phyloP scores from a whole-genome alignment of 306 rosid genomes.

The Vigna mungo region DNA sequence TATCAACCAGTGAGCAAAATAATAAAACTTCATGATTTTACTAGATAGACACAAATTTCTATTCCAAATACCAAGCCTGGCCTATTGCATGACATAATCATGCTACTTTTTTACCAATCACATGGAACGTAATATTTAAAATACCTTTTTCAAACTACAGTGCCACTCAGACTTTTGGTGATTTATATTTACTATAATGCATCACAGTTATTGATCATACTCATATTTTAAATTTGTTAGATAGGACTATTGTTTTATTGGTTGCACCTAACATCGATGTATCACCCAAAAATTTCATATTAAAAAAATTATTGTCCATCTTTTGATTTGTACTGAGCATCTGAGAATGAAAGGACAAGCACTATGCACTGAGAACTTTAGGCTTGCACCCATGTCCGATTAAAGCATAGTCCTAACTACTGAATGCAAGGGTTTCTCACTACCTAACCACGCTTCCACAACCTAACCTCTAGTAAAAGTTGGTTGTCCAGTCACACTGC shows the following conservation, averaged over 20 bases:
- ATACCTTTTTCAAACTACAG: neutral
- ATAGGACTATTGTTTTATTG: neutral
- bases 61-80: neutral
- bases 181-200: neutral
- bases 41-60: neutral
- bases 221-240: neutral
- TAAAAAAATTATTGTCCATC: neutral
- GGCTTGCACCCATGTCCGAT: neutral
- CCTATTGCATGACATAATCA: neutral
- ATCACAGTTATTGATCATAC: neutral
- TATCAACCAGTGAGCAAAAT: neutral
- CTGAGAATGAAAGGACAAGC: neutral
- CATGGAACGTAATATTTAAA: neutral
- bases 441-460: neutral
- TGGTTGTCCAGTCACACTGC: neutral
- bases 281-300: neutral
- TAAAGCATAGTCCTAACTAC: neutral
- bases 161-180: neutral
- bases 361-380: neutral
- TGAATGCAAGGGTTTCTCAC: neutral
- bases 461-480: neutral
- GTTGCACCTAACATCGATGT: neutral
- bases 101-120: slow-evolving; percentile 26
- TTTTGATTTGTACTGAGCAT: neutral
- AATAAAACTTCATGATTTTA: slow-evolving; percentile 31